Conservation (phyloP, 331 rosid species). For the Rhamnella rubrinervis region DNA sequence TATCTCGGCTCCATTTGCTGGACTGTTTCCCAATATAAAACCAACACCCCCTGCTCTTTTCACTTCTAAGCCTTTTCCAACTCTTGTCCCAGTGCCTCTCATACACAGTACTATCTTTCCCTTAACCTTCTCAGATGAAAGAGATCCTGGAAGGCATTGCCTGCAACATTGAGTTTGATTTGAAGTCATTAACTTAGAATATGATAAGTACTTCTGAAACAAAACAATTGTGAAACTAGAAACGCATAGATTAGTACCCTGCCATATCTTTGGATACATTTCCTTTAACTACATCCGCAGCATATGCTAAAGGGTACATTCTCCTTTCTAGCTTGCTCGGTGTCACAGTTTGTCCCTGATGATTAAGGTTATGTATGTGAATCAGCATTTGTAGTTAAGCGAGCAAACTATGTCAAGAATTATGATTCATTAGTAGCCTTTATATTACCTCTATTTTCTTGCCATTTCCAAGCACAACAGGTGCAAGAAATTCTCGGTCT, state of each 20-base stretch:
- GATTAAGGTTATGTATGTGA: not conserved
- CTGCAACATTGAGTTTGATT: constrained; percentile 38
- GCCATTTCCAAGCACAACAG: constrained; percentile 56
- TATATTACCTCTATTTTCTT: constrained; percentile 46
- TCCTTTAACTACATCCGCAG: constrained; percentile 48
- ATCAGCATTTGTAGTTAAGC: not conserved
- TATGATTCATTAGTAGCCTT: not conserved
- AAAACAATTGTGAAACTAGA: not conserved
- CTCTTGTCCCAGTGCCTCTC: constrained; percentile 69
- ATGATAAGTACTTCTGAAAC: not conserved
- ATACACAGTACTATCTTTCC: constrained; percentile 83
- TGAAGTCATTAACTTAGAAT: not conserved
- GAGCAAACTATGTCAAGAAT: not conserved
- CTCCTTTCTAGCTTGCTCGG: constrained; percentile 43
- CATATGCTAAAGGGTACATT: constrained; percentile 58
- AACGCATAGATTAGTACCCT: constrained; percentile 23
- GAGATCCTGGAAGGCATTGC: constrained; percentile 63
- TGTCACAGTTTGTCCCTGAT: constrained; percentile 76
- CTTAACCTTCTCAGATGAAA: constrained; percentile 48
- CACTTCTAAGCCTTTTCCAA: constrained; percentile 77
- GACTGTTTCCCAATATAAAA: constrained; percentile 57
- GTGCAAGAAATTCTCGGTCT: constrained; percentile 68
- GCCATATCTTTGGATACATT: constrained; percentile 29
- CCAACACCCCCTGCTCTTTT: constrained; percentile 77
- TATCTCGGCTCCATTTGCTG: constrained; percentile 38